Conservation (phyloP, 139 green algal species). For the Asterochloris sp. region DNA sequence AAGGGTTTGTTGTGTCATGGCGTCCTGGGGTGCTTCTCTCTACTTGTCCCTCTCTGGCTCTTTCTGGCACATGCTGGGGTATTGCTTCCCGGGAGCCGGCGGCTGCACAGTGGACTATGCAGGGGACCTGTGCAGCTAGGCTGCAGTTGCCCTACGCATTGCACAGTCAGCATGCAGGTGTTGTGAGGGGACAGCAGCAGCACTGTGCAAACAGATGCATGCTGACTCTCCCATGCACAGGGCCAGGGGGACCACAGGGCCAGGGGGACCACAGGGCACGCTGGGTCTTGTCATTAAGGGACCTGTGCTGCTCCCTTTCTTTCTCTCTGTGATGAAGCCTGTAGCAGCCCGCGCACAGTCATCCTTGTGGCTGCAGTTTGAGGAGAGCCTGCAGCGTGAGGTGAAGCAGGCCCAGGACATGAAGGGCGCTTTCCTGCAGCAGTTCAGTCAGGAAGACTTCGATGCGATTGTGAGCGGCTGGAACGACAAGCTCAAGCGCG, state of each 20-base stretch:
- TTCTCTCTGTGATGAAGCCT: no score
- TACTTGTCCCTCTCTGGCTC: no score
- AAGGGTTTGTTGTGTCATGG: no score
- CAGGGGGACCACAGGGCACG: neutral
- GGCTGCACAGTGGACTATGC: no score
- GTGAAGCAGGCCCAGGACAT: slow-evolving; percentile 31
- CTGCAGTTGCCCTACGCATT: no score
- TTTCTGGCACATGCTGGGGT: no score
- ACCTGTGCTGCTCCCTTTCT: neutral
- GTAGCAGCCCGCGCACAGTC: no score
- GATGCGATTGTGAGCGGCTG: slow-evolving; percentile 54
- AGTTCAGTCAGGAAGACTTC: slow-evolving; percentile 48
- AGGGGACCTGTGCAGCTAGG: no score
- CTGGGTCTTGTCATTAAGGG: neutral
- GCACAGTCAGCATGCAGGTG: no score
- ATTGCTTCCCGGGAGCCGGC: no score
- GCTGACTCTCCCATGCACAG: neutral
- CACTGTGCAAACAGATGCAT: neutral
- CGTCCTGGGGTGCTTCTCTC: no score
- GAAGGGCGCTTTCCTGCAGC: slow-evolving; percentile 35
- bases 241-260: neutral
- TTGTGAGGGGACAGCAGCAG: no score
- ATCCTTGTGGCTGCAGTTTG: slow-evolving; percentile 36
- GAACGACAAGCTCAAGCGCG: slow-evolving; percentile 67
- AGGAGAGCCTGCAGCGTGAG: slow-evolving; percentile 43